Evolutionary conservation across 176 grass and related monocot species (phyloP).

Genomic region (Triticum dicoccoides): DNA sequence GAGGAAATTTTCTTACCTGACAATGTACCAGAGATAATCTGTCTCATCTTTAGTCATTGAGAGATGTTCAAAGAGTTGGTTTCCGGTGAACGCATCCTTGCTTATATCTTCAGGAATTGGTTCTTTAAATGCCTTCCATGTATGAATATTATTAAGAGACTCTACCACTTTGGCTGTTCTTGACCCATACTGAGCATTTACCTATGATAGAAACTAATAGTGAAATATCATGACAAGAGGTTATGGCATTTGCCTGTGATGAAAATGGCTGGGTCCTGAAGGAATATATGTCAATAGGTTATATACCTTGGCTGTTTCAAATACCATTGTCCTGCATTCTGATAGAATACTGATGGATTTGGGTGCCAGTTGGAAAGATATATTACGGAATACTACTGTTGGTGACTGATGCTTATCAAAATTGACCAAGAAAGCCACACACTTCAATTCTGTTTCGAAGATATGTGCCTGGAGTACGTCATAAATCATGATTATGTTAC

Average conservation of each 20-base stretch:
- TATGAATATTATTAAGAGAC: slow-evolving; percentile 37
- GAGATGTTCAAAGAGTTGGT: slow-evolving; percentile 76
- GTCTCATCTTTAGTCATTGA: slow-evolving; percentile 77
- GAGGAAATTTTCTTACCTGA: slow-evolving; percentile 45
- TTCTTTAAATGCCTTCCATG: slow-evolving; percentile 64
- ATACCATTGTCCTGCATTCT: slow-evolving; percentile 59
- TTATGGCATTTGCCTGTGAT: neutral
- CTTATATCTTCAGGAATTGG: slow-evolving; percentile 34
- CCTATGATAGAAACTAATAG: slow-evolving; percentile 37
- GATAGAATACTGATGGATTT: slow-evolving; percentile 80
- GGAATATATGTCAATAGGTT: neutral
- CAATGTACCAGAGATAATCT: slow-evolving; percentile 95
- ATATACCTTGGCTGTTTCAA: slow-evolving; percentile 71
- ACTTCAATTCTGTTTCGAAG: slow-evolving; percentile 66
- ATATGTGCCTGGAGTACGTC: slow-evolving; percentile 68
- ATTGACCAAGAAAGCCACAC: slow-evolving; percentile 85
- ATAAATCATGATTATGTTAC: slow-evolving; percentile 20
- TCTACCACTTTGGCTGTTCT: slow-evolving; percentile 52
- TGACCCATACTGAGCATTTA: slow-evolving; percentile 54
- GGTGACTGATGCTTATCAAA: slow-evolving; percentile 30
- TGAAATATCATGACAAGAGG: neutral
- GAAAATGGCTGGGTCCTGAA: neutral
- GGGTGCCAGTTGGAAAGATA: slow-evolving; percentile 42
- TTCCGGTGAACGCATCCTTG: slow-evolving; percentile 28
- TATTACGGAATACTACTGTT: slow-evolving; percentile 48